A percentile compares a stretch with the other conserved stretches of the same genome.
phyloP scores from a whole-genome alignment of 2,329 filamentous ascomycete species.

The Apiospora aurea region DNA sequence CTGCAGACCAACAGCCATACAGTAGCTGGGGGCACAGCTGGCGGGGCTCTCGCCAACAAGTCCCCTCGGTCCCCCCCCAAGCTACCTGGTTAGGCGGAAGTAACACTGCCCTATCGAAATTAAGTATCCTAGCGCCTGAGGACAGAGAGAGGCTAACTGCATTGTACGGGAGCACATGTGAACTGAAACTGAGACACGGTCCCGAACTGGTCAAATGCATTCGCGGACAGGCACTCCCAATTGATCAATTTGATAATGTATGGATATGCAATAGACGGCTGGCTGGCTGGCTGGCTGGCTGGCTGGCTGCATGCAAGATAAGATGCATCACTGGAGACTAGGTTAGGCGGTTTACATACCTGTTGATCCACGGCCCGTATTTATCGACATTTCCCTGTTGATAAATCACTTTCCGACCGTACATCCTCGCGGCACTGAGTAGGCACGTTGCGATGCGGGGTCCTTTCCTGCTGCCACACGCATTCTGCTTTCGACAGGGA shows the following conservation, averaged over 20 bases:
- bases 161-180: constrained; percentile 10
- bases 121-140: neutral
- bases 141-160: neutral
- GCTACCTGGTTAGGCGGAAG: constrained; percentile 5
- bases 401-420: neutral
- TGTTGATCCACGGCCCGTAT: neutral
- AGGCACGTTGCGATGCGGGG: neutral
- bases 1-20: neutral
- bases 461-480: neutral
- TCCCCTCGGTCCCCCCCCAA: too few species aligned
- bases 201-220: neutral
- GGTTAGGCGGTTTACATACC: neutral
- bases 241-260: neutral
- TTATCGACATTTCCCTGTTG: neutral
- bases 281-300: neutral
- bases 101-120: constrained; percentile 15
- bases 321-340: neutral
- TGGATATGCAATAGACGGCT: neutral
- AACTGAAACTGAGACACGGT: constrained; percentile 2
- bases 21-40: neutral
- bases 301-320: neutral
- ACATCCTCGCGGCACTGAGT: neutral
- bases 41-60: neutral
- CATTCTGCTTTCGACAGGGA: constrained; percentile 15
- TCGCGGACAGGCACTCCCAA: neutral